Percentiles rank a stretch among this genome's conserved stretches.
Evolutionary conservation across 2,329 filamentous ascomycete species (phyloP).

Genomic region (Graphilbum ipis-grandicollis): DNA sequence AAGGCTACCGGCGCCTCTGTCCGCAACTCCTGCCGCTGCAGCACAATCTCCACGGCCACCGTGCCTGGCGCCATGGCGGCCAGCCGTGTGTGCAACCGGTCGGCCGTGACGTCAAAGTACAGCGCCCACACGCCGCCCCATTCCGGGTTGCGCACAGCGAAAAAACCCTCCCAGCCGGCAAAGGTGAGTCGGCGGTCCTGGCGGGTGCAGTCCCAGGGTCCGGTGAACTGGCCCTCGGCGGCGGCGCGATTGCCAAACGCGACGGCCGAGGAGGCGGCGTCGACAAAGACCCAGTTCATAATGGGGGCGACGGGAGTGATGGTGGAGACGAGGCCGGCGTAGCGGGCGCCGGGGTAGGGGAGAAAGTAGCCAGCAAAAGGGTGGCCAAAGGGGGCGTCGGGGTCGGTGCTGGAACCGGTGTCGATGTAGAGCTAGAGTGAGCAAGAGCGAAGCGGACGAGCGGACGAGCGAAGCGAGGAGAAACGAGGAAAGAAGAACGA

Average conservation of each 20-base stretch:
- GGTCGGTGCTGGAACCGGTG: conserved; percentile 18
- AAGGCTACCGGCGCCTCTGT: conserved; percentile 3
- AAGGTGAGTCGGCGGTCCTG: conserved; percentile 32
- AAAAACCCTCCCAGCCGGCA: conserved; percentile 31
- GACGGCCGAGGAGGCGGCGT: conserved; percentile 25
- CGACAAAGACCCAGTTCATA: conserved; percentile 32
- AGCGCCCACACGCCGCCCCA: conserved; percentile 27
- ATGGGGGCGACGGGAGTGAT: conserved; percentile 30
- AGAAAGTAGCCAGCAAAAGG: conserved; percentile 39
- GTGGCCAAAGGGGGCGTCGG: conserved; percentile 21
- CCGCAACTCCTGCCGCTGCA: conserved; percentile 31
- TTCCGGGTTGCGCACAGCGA: conserved; percentile 20
- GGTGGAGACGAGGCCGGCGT: conserved; percentile 28
- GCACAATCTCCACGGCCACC: conserved; percentile 35
- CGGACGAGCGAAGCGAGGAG: no score
- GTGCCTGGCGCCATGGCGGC: conserved; percentile 19
- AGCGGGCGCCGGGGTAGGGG: conserved; percentile 34
- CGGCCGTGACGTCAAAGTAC: conserved; percentile 29
- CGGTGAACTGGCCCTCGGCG: conserved; percentile 25
- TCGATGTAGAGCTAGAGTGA: conserved; percentile 25
- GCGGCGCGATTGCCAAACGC: conserved; percentile 26
- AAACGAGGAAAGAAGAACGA: no score
- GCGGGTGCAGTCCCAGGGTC: conserved; percentile 32
- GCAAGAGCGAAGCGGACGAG: no score
- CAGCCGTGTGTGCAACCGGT: conserved; percentile 26